Evolutionary conservation across 768 basidiomycete genomes (phyloP).

Genomic region (Macrolepiota dolichaula): DNA sequence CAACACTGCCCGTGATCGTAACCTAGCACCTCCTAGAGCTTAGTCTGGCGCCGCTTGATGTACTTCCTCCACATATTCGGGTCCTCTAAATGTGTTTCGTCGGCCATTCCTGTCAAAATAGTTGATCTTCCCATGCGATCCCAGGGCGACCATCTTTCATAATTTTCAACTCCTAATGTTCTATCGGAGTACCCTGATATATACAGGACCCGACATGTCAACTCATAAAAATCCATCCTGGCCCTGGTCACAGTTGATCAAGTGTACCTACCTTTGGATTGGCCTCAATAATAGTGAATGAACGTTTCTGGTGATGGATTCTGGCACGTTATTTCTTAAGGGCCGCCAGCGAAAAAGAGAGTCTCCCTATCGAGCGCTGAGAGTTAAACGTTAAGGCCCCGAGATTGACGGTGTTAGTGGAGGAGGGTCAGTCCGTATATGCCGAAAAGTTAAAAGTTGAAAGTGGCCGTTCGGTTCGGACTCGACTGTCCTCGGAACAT

Average conservation of each 20-base stretch:
- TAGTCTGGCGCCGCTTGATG: background rate
- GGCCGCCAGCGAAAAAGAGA: background rate
- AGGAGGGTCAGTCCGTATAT: too few relatives aligned
- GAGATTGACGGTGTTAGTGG: too few relatives aligned
- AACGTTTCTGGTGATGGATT: constrained; percentile 35
- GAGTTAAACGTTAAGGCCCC: too few relatives aligned
- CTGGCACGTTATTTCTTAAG: background rate
- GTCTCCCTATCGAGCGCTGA: background rate
- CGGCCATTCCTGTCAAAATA: constrained; percentile 36
- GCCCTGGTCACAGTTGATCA: too few relatives aligned
- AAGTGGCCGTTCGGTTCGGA: too few relatives aligned
- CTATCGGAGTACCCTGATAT: too few relatives aligned
- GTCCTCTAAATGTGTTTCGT: constrained; percentile 31
- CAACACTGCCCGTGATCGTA: background rate
- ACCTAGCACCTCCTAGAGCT: background rate
- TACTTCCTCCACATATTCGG: constrained; percentile 9
- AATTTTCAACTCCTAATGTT: too few relatives aligned
- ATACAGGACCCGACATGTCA: constrained; percentile 52
- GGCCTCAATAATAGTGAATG: constrained; percentile 51
- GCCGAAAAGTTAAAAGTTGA: constrained; percentile 12
- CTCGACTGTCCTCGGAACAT: background rate
- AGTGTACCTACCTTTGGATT: too few relatives aligned
- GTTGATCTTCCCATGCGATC: constrained; percentile 51
- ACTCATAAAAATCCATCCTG: too few relatives aligned
- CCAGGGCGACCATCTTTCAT: constrained; percentile 59